A percentile compares a stretch with the other conserved stretches of the same genome.
These are phyloP conservation scores for Rhodotorula diobovata DNA, from an alignment of 768 basidiomycete species.

Conservation along the genomic window DNA sequence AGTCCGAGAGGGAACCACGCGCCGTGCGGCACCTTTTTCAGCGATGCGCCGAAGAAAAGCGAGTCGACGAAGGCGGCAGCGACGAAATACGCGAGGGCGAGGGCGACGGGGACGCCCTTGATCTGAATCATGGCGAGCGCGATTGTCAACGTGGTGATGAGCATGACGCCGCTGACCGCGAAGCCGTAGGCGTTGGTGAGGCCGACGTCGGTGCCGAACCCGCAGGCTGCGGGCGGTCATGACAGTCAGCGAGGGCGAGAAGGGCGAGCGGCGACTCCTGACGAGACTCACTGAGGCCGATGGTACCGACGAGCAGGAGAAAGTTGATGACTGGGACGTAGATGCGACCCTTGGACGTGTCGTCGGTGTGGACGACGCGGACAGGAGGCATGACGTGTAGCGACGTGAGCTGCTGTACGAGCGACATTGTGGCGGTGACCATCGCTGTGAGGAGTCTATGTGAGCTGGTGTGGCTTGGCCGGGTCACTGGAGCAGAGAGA, in stretches of 20 bases:
- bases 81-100: conserved; percentile 53
- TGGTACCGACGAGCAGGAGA: conserved; percentile 42
- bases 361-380: conserved; percentile 59
- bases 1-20: conserved; percentile 33
- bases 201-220: conserved; percentile 56
- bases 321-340: conserved; percentile 65
- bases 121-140: conserved; percentile 59
- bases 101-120: conserved; percentile 52
- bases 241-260: conserved; percentile 41
- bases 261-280: background rate
- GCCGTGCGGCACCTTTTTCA: conserved; percentile 46
- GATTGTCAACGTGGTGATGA: conserved; percentile 59
- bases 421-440: conserved; percentile 61
- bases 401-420: conserved; percentile 63
- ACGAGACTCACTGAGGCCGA: conserved; percentile 21
- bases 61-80: conserved; percentile 65
- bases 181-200: conserved; percentile 52
- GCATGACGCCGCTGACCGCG: conserved; percentile 64
- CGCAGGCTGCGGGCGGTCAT: conserved; percentile 54
- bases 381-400: conserved; percentile 38
- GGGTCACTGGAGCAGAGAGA: background rate
- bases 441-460: conserved; percentile 46
- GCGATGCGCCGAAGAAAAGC: conserved; percentile 63
- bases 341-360: conserved; percentile 60
- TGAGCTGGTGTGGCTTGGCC: too few relatives aligned